Conservation (phyloP, 805 yeast genomes). For the Saccharomycopsis selenospora region DNA sequence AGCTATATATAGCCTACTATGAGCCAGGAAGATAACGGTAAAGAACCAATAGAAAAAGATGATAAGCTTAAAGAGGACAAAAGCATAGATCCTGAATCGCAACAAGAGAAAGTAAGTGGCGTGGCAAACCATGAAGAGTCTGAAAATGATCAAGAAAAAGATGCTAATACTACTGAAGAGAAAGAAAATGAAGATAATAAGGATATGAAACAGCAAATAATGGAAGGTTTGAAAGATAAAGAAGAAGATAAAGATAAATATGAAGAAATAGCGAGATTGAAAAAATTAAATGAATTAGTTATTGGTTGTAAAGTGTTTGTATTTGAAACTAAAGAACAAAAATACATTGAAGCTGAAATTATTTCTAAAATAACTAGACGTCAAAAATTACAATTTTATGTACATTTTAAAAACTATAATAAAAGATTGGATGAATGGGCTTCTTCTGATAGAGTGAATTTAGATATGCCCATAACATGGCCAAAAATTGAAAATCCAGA, state of each 20-base stretch:
- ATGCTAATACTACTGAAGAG: neutral
- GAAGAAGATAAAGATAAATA: slow-evolving; percentile 17
- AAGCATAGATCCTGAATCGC: neutral
- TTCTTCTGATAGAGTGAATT: slow-evolving; percentile 60
- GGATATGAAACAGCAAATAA: neutral
- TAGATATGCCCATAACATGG: slow-evolving; percentile 56
- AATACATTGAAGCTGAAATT: slow-evolving; percentile 76
- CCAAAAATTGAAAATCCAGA: slow-evolving; percentile 55
- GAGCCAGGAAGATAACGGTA: no score
- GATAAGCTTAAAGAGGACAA: neutral
- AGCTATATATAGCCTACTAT: no score
- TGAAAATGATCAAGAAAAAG: neutral
- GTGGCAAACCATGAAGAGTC: neutral
- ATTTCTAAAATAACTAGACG: slow-evolving; percentile 68
- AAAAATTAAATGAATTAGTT: slow-evolving; percentile 42
- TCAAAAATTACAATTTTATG: slow-evolving; percentile 76
- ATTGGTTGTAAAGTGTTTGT: slow-evolving; percentile 82
- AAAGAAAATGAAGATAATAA: neutral
- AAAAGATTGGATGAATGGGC: slow-evolving; percentile 98
- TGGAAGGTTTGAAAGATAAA: slow-evolving; percentile 4
- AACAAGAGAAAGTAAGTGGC: neutral
- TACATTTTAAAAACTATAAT: slow-evolving; percentile 90
- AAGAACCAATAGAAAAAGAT: neutral
- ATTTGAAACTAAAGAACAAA: slow-evolving; percentile 60
- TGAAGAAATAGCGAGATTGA: slow-evolving; percentile 26